A percentile compares a stretch with the other conserved stretches of the same genome.
These are phyloP conservation scores for Metschnikowia koreensis DNA, from an alignment of 805 yeast species.

Conservation along the genomic window DNA sequence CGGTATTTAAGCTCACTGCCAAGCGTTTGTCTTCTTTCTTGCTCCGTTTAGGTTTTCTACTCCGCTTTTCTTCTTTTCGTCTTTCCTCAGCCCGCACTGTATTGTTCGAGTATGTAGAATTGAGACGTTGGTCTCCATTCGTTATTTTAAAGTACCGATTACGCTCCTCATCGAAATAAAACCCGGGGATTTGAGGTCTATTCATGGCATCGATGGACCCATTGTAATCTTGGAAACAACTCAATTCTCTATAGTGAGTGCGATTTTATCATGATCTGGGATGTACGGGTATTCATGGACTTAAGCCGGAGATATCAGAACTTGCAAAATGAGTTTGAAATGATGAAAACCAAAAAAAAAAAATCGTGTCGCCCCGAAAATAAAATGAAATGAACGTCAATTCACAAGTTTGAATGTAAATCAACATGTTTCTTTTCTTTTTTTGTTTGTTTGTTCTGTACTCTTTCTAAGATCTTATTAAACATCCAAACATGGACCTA, in stretches of 20 bases:
- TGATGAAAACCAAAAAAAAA: too few relatives aligned
- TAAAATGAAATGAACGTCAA: too few relatives aligned
- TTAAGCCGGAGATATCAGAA: too few relatives aligned
- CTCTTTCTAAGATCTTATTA: too few relatives aligned
- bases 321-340: too few relatives aligned
- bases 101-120: slow-evolving; percentile 29
- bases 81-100: slow-evolving; percentile 25
- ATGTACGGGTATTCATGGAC: too few relatives aligned
- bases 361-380: too few relatives aligned
- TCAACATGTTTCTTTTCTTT: too few relatives aligned
- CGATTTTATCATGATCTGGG: too few relatives aligned
- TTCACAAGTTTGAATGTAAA: too few relatives aligned
- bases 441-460: too few relatives aligned
- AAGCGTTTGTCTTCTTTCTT: background rate
- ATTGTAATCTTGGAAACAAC: background rate
- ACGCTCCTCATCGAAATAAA: slow-evolving; percentile 27
- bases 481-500: too few relatives aligned
- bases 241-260: background rate
- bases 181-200: slow-evolving; percentile 32
- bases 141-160: slow-evolving; percentile 32
- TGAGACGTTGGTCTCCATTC: slow-evolving; percentile 27
- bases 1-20: background rate
- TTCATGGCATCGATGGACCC: slow-evolving; percentile 5
- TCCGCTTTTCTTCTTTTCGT: background rate
- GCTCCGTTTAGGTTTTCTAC: background rate